phyloP scores from a whole-genome alignment of 768 basidiomycete species.

The Collybia nuda region DNA sequence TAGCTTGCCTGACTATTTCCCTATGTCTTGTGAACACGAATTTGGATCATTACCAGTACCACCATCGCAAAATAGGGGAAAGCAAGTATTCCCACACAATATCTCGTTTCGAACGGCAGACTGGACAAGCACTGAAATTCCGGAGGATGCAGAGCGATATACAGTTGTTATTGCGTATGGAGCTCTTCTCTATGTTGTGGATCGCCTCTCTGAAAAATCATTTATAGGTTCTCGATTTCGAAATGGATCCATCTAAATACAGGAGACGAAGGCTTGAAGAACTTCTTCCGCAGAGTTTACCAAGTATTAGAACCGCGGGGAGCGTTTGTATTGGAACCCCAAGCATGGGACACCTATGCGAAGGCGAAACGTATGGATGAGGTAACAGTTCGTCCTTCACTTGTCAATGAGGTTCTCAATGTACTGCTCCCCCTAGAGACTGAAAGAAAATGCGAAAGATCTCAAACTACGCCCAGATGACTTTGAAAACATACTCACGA shows the following conservation, averaged over 20 bases:
- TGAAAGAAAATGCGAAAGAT: constrained; percentile 59
- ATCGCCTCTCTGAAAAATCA: neutral
- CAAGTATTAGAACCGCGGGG: constrained; percentile 61
- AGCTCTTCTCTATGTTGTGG: neutral
- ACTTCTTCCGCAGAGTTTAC: constrained; percentile 67
- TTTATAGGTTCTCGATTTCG: constrained; percentile 74
- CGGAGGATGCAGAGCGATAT: constrained; percentile 62
- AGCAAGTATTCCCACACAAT: constrained; percentile 73
- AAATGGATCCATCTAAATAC: constrained; percentile 92
- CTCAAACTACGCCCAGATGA: constrained; percentile 63
- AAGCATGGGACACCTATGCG: constrained; percentile 81
- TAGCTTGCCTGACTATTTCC: constrained; percentile 58
- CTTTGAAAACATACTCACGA: constrained; percentile 52
- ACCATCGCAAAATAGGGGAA: constrained; percentile 26
- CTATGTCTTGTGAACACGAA: constrained; percentile 71
- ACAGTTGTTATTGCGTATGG: constrained; percentile 80
- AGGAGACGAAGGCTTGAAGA: constrained; percentile 69
- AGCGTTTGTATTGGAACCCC: constrained; percentile 77
- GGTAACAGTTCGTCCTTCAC: constrained; percentile 26
- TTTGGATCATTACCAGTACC: constrained; percentile 77
- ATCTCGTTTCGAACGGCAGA: constrained; percentile 69
- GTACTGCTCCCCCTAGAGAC: constrained; percentile 28
- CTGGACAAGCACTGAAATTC: constrained; percentile 61
- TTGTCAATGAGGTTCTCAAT: neutral
- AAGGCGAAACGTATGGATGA: constrained; percentile 73